Evolutionary conservation across 305 asterid genomes (phyloP), one percentile per base, ranked within the genome.

Genomic region (Fraxinus baroniana): DNA sequence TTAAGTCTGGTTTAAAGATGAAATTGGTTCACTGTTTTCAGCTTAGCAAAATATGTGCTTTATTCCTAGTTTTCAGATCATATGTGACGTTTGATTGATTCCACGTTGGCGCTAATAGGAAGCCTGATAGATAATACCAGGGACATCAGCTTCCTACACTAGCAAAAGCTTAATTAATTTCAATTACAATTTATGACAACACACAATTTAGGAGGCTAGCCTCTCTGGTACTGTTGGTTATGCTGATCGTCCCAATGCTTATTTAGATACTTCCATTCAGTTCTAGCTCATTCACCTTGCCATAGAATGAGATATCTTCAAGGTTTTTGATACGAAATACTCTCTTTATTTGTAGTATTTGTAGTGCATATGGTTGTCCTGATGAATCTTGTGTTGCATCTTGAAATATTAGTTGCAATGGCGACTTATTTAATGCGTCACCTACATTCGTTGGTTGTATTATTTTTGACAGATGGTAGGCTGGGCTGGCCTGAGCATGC

Each of bases 401-500:
- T 13, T 13, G 41, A 71, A 33, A 32, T 71, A 32, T 15, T 74
- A 15, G 20, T 60, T 55, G 75, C 80, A 62, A 7, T 1, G 33
- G 55, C 7, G 30, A 76, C 7, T 28, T 41, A 55, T 81, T 37
- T 77, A 18, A 7, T 33, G 10, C 37, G 52, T 35, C 72, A 41
- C 12, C 10, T 37, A 52, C 74, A 7, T 80, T 76, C 4, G 60
- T 37, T 2, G 17, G 24, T 64, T 44, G 24, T 60, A 24, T 74
- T 15, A 80, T 55, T 77, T 74, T 57, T 82, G 26, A 83, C 88
- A 95, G 98, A 95, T 76, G 99, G 99, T 10, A 92, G 98, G 85
- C 89, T 83, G 84, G 99, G 99, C n/a, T 93, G 97, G 98, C 91
- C 93, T 7, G 96, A 94, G 88, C 84, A 82, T 80, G 97, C 98